Base-by-base conservation (phyloP, 1,139 yeast species). In the Kodamaea plutei region DNA sequence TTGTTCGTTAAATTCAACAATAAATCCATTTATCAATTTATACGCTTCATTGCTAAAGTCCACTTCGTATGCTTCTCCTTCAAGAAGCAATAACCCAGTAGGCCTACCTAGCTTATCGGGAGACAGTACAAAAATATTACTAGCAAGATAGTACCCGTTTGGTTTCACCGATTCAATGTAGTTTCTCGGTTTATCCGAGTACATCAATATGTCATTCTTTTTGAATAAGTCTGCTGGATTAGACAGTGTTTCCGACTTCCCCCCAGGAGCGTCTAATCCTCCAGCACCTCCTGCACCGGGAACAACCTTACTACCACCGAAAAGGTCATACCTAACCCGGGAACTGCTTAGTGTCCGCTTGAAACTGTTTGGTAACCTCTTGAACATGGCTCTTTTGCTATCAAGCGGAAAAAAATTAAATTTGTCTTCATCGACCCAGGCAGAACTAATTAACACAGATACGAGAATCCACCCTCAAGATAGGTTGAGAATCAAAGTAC, bases 11-110 rank as follows among this genome's bases (percentile, higher is more conserved):
- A 73, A 65, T 14, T 66, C 69, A 9, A 73, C 63, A 17, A 69
- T 54, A 39, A 69, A 66, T 4, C 70, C 70, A 35, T 65, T 65
- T 26, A 50, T 58, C n/a, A 71, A 43, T 20, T 56, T 48, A 37
- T 54, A 62, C 3, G 63, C 68, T 10, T 50, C 56, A 36, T 47
- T 47, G 14, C 63, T 52, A 23, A 81, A 55, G 43, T 76, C 70
- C 13, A 82, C 66, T 45, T 80, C 83, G 41, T 75, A 76, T 1
- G 79, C 70, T 45, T 82, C 88, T 25, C 73, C 71, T 19, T 79
- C 78, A 7, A 84, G 42, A 18, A 84, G 58, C n/a, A 83, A 50
- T 6, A 79, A 63, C 5, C 82, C 88, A 9, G 63, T 56, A 3
- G 69, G 65, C 25, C 61, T 56, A 2, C 69, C 69, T 2, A 57